Conservation (phyloP, 129 eudicot genomes). For the Calendula officinalis region DNA sequence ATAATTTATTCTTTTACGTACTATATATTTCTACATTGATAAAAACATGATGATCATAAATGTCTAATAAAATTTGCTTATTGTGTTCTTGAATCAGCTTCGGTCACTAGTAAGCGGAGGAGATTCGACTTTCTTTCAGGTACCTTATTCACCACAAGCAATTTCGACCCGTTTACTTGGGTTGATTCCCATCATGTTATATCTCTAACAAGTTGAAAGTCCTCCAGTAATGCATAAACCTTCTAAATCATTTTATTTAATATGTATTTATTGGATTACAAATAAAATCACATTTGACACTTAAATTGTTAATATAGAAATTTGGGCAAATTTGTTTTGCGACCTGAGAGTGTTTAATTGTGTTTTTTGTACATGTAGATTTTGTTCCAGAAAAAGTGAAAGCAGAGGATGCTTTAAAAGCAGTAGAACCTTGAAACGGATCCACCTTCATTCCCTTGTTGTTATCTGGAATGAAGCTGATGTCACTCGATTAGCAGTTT, state of each 20-base stretch:
- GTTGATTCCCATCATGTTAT: background rate
- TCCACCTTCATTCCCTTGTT: background rate
- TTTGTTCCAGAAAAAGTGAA: constrained; percentile 80
- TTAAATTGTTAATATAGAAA: no score
- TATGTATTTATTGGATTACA: background rate
- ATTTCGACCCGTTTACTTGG: background rate
- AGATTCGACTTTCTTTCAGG: constrained; percentile 85
- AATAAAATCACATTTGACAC: no score
- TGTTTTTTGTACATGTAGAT: constrained; percentile 41
- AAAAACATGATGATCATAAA: background rate
- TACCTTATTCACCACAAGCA: constrained; percentile 8
- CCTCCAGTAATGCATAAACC: background rate
- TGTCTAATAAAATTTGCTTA: background rate
- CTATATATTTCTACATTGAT: background rate
- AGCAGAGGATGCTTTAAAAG: constrained; percentile 67
- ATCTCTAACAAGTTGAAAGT: background rate
- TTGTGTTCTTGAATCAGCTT: constrained; percentile 53
- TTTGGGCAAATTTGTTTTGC: background rate
- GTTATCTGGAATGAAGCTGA: no score
- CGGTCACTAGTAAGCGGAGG: constrained; percentile 46
- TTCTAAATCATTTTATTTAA: no score
- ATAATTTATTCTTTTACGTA: no score
- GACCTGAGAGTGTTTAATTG: no score
- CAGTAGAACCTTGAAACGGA: constrained; percentile 35
- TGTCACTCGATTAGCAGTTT: background rate